Conservation (phyloP, 305 asterid genomes). For the Fraxinus nigra region DNA sequence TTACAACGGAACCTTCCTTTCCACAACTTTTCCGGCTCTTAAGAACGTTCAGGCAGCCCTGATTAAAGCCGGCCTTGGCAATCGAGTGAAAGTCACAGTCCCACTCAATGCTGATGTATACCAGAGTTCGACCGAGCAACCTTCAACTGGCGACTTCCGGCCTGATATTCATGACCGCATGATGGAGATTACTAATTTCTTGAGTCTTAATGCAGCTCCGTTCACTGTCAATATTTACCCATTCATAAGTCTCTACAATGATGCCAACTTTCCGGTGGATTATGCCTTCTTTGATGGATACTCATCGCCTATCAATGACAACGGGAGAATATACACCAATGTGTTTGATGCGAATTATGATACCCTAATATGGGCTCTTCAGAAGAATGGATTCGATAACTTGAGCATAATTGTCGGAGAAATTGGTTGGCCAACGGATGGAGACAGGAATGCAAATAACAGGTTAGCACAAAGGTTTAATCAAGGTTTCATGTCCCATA, state of each 20-base stretch:
- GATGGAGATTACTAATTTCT: constrained; percentile 63
- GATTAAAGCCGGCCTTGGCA: constrained; percentile 81
- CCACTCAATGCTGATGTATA: constrained; percentile 92
- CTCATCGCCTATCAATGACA: constrained; percentile 67
- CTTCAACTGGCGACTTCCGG: constrained; percentile 83
- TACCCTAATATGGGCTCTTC: constrained; percentile 80
- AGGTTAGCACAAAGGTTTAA: constrained; percentile 71
- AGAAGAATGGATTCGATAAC: constrained; percentile 66
- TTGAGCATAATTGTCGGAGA: constrained; percentile 75
- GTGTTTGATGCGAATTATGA: constrained; percentile 88
- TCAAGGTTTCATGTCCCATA: constrained; percentile 73
- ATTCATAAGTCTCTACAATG: constrained; percentile 73
- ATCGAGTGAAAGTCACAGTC: constrained; percentile 61
- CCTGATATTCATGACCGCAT: constrained; percentile 54
- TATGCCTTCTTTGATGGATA: constrained; percentile 89
- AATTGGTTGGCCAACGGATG: constrained; percentile 96
- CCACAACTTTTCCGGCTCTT: constrained; percentile 72
- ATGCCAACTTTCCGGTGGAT: constrained; percentile 67
- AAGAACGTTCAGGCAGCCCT: constrained; percentile 89
- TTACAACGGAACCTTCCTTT: constrained; percentile 59
- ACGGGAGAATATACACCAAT: constrained; percentile 67
- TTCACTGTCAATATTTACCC: constrained; percentile 96
- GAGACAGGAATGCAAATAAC: constrained; percentile 55
- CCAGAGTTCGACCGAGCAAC: constrained; percentile 53
- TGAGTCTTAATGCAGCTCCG: constrained; percentile 61